phyloP scores from a whole-genome alignment of 306 rosid species.

The Abrus precatorius region DNA sequence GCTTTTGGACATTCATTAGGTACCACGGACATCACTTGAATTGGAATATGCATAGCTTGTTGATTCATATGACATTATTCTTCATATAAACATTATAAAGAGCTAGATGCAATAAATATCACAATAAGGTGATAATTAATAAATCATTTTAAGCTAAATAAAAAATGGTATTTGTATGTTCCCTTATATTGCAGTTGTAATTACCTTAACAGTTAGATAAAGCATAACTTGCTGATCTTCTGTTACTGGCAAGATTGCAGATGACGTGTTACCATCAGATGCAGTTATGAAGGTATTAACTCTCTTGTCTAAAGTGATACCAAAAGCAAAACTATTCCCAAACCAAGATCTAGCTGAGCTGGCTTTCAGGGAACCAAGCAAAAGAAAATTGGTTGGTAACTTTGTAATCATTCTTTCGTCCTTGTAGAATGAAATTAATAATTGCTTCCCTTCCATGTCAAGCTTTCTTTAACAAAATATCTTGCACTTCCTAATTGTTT shows the following conservation, averaged over 20 bases:
- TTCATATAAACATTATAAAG: background rate
- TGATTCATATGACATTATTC: background rate
- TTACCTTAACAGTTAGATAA: constrained; percentile 1
- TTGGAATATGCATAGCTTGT: background rate
- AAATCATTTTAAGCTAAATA: background rate
- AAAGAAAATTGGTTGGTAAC: constrained; percentile 81
- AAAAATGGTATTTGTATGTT: constrained; percentile 1
- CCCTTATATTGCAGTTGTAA: background rate
- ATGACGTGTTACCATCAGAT: constrained; percentile 73
- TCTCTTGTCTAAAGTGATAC: constrained; percentile 70
- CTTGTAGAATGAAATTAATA: background rate
- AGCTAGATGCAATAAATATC: background rate
- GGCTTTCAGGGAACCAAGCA: constrained; percentile 74
- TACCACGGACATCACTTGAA: background rate
- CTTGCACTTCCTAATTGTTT: constrained; percentile 8
- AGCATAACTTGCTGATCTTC: constrained; percentile 57
- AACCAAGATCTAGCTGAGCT: constrained; percentile 68
- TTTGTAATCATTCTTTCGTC: constrained; percentile 2
- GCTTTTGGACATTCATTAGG: background rate
- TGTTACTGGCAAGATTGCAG: constrained; percentile 78
- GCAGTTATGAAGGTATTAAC: constrained; percentile 65
- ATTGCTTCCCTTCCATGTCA: background rate
- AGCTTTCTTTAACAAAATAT: constrained; percentile 8
- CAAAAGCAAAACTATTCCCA: constrained; percentile 85
- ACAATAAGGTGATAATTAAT: background rate